Evolutionary conservation across 768 basidiomycete genomes (phyloP), one percentile per base, ranked within the genome.

Genomic region (Lentinula detonsa): DNA sequence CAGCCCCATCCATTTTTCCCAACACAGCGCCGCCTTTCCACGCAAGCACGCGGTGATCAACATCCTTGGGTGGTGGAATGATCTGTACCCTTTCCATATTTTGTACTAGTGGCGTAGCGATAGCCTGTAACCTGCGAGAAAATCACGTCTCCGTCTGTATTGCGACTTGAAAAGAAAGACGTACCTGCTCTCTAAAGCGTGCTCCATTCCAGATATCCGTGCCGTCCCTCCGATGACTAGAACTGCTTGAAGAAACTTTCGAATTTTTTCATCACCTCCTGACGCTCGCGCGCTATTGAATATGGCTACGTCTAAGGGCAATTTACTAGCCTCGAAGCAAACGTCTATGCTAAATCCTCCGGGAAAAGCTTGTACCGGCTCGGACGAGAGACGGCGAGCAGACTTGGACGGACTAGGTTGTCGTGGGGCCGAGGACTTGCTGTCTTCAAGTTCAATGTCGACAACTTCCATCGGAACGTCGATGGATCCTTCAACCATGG

Each of bases 1-100:
- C 81, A 49, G 90, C 85, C 2, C 87, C 85, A 56, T 99, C 97
- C 84, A 98, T 90, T 73, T 93, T 92, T 31, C 88, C 91, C 45
- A 98, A 83, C 11, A 95, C 93, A 7, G 89, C 85, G 5, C 89
- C 93, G 9, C 97, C 97, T 72, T 98, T 98, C 97, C 97, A 99
- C 15, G 86, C 87, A 35, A 98, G 81, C 40, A 93, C 86, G 28
- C 86, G 83, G 5, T 93, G 93, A 72, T 98, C 95, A 48, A 98
- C 84, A 62, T 94, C 93, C 70, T 95, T 90, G 1, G 95, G 95
- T 2, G 94, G 90, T n/a, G 94, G 92, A 50, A 98, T 90, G 61
- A 97, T 91, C 65, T 89, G 86, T 6, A 96, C 90, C 66, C 90
- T 91, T 69, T 91, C 88, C 85, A 95, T 92, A 68, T 86, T 87